A percentile compares a stretch with the other conserved stretches of the same genome.
Evolutionary conservation across 352 stramenopile species (phyloP).

Genomic region (Pythium biforme): DNA sequence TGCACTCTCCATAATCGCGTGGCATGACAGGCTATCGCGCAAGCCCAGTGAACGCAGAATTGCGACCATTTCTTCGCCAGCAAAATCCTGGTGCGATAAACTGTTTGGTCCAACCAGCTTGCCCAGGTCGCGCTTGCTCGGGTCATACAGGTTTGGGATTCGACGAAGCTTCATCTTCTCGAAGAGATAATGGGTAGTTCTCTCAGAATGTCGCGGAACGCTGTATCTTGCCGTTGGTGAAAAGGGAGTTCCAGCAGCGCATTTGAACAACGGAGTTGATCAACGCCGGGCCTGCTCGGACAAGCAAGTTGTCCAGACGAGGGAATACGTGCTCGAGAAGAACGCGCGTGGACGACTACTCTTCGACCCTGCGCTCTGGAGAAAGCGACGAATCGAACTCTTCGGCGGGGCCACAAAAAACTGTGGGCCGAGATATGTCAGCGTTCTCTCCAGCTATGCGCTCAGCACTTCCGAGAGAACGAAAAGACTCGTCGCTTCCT

Average conservation of each 20-base stretch:
- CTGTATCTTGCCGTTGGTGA: constrained; percentile 49
- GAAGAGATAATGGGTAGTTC: constrained; percentile 51
- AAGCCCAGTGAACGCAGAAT: constrained; percentile 59
- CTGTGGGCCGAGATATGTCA: constrained; percentile 41
- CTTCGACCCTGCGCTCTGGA: constrained; percentile 49
- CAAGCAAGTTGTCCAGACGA: constrained; percentile 36
- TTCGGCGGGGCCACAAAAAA: constrained; percentile 50
- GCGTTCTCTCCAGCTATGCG: constrained; percentile 43
- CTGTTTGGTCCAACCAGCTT: constrained; percentile 66
- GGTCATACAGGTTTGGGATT: constrained; percentile 66
- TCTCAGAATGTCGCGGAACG: constrained; percentile 49
- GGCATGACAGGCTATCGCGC: constrained; percentile 58
- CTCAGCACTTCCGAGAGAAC: constrained; percentile 17
- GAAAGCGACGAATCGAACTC: constrained; percentile 35
- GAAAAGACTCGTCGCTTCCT: neutral
- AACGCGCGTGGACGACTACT: constrained; percentile 55
- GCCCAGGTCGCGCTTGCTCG: constrained; percentile 58
- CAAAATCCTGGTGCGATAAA: constrained; percentile 53
- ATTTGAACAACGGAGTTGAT: constrained; percentile 51
- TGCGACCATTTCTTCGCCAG: constrained; percentile 41
- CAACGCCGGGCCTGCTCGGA: constrained; percentile 26
- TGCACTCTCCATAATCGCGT: constrained; percentile 71
- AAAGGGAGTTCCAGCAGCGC: constrained; percentile 47
- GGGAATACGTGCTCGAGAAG: constrained; percentile 68
- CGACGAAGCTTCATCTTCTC: constrained; percentile 47